These are phyloP conservation scores for Mycena galopus DNA, from an alignment of 768 basidiomycete species.

Conservation along the genomic window DNA sequence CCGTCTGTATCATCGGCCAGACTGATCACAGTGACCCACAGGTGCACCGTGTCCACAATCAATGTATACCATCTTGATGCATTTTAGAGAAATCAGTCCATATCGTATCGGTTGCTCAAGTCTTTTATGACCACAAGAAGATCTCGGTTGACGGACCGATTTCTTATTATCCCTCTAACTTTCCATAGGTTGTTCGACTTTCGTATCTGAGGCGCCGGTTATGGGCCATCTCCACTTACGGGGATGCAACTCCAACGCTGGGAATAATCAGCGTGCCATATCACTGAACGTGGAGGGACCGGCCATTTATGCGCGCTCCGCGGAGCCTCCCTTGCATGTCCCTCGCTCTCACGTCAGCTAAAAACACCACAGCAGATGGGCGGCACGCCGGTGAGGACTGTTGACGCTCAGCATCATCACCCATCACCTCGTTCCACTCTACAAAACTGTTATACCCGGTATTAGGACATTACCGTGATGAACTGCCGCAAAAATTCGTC, in stretches of 20 bases:
- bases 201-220: not conserved
- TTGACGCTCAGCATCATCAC: conserved; percentile 21
- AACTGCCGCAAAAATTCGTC: conserved; percentile 1
- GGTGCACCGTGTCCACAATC: conserved; percentile 15
- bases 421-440: conserved; percentile 29
- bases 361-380: conserved; percentile 28
- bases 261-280: not conserved
- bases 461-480: conserved; percentile 19
- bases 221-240: not conserved
- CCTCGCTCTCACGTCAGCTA: conserved; percentile 33
- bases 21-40: conserved; percentile 28
- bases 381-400: conserved; percentile 21
- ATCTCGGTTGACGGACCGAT: conserved; percentile 14
- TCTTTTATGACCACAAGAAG: not conserved
- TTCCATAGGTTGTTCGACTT: not conserved
- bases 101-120: conserved; percentile 10
- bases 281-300: not conserved
- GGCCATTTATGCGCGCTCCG: conserved; percentile 7
- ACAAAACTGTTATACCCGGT: conserved; percentile 16
- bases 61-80: conserved; percentile 8
- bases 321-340: conserved; percentile 18
- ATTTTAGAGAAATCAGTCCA: conserved; percentile 14
- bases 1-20: conserved; percentile 22
- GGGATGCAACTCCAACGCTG: conserved; percentile 3
- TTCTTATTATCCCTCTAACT: conserved; percentile 3